Conservation (phyloP, 768 basidiomycete species). For the Lentinula detonsa region DNA sequence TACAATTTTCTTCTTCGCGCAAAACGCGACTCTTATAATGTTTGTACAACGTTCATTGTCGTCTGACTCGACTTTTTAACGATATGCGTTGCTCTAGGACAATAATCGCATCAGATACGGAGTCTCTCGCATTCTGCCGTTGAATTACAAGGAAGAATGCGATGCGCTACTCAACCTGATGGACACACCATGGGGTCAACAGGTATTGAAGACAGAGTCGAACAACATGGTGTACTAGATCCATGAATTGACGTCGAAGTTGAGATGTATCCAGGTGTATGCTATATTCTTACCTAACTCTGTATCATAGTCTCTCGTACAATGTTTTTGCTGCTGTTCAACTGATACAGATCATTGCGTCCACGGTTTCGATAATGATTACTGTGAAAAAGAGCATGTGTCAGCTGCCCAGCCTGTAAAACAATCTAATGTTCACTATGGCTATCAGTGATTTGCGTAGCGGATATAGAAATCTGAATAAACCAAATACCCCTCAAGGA, state of each 20-base stretch:
- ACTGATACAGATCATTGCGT: too few species aligned
- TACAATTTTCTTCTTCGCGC: conserved; percentile 86
- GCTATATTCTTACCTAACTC: not conserved
- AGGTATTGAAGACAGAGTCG: not conserved
- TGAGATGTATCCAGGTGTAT: too few species aligned
- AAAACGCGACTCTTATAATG: conserved; percentile 82
- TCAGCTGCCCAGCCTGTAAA: too few species aligned
- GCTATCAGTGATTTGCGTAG: too few species aligned
- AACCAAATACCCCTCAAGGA: too few species aligned
- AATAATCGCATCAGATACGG: conserved; percentile 77
- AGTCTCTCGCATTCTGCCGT: conserved; percentile 55
- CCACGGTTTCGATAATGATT: too few species aligned
- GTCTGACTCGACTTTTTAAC: not conserved
- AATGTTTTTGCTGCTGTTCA: not conserved
- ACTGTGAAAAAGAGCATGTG: too few species aligned
- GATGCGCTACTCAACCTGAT: conserved; percentile 54
- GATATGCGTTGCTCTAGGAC: conserved; percentile 43
- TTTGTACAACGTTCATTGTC: conserved; percentile 27
- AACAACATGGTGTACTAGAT: not conserved
- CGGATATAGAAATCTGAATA: too few species aligned
- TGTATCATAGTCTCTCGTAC: not conserved
- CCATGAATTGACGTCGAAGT: too few species aligned
- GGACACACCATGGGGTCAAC: conserved; percentile 45
- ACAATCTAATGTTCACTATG: too few species aligned
- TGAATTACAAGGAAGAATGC: conserved; percentile 71